Percentiles rank a stretch among this genome's conserved stretches.
Evolutionary conservation across 2,329 filamentous ascomycete genomes (phyloP).

Genomic region (Domatiomyces globalis): DNA sequence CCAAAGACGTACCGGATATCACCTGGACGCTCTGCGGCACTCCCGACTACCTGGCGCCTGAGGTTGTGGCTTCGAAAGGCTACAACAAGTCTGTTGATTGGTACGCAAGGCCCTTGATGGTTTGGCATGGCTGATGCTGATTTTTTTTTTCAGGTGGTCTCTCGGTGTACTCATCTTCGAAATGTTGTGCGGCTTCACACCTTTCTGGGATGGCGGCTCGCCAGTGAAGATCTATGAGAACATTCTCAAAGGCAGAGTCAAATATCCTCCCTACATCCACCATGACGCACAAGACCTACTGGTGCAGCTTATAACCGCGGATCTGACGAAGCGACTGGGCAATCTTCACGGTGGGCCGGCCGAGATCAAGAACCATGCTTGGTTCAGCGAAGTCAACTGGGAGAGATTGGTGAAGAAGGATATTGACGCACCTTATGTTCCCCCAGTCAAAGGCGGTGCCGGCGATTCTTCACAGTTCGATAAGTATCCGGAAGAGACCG

Average conservation of each 20-base stretch:
- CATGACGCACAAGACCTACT: constrained; percentile 86
- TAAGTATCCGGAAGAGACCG: constrained; percentile 91
- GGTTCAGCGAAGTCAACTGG: constrained; percentile 98
- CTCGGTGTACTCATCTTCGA: constrained; percentile 97
- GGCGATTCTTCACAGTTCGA: constrained; percentile 97
- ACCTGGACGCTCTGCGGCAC: constrained; percentile 98
- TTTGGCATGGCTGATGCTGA: constrained; percentile 4
- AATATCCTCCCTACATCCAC: constrained; percentile 93
- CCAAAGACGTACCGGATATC: constrained; percentile 95
- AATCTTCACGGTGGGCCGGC: constrained; percentile 82
- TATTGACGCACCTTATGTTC: constrained; percentile 95
- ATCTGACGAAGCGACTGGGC: constrained; percentile 85
- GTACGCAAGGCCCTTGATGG: constrained; percentile 40
- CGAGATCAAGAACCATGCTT: constrained; percentile 88
- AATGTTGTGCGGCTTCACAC: constrained; percentile 98
- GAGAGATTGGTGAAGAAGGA: constrained; percentile 87
- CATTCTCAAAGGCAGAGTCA: constrained; percentile 87
- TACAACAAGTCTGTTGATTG: constrained; percentile 99
- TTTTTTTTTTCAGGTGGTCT: constrained; percentile 60
- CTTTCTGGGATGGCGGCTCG: constrained; percentile 95
- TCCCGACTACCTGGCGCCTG: constrained; percentile 90
- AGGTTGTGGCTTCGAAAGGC: constrained; percentile 97
- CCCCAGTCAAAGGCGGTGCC: constrained; percentile 81
- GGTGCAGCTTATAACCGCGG: constrained; percentile 81
- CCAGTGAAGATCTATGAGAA: constrained; percentile 99